Evolutionary conservation across 1,139 yeast genomes (phyloP).

Genomic region (Pichia sp.): DNA sequence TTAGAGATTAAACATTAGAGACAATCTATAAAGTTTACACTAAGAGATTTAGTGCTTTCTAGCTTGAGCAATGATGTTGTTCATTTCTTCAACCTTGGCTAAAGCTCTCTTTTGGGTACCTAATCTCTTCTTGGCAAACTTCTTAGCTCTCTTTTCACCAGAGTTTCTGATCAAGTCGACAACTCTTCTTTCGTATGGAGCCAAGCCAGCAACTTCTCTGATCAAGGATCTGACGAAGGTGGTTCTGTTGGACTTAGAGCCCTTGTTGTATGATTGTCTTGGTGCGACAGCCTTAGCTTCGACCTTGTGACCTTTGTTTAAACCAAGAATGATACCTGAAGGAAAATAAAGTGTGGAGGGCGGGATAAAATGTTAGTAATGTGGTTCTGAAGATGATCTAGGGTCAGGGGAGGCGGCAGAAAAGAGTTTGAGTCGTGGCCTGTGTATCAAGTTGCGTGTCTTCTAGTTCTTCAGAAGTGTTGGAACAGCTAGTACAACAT

Average conservation of each 20-base stretch:
- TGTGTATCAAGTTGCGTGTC: too few relatives aligned
- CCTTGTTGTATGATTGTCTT: slow-evolving; percentile 95
- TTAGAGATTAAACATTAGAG: slow-evolving; percentile 1
- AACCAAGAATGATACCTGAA: slow-evolving; percentile 95
- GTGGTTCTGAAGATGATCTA: too few relatives aligned
- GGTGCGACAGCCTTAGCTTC: slow-evolving; percentile 89
- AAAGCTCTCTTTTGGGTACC: slow-evolving; percentile 99
- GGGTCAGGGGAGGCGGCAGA: too few relatives aligned
- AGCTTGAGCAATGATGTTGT: slow-evolving; percentile 93
- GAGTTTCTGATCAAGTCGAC: slow-evolving; percentile 99
- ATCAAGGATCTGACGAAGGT: slow-evolving; percentile 91
- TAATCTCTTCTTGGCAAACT: slow-evolving; percentile 99
- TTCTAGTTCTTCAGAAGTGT: too few relatives aligned
- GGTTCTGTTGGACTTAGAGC: slow-evolving; percentile 94
- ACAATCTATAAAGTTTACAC: slow-evolving; percentile 5
- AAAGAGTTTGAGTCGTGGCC: too few relatives aligned
- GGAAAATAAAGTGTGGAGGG: background rate
- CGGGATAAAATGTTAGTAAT: slow-evolving; percentile 7
- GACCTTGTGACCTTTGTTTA: slow-evolving; percentile 99
- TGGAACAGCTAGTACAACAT: too few relatives aligned
- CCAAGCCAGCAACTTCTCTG: slow-evolving; percentile 97
- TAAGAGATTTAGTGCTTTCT: slow-evolving; percentile 59
- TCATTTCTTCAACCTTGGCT: slow-evolving; percentile 99
- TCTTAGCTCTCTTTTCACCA: slow-evolving; percentile 99
- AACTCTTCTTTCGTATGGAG: slow-evolving; percentile 99